Evolutionary conservation across 1,284 basidiomycete species (phyloP).

Genomic region (Wallemia mellicola): DNA sequence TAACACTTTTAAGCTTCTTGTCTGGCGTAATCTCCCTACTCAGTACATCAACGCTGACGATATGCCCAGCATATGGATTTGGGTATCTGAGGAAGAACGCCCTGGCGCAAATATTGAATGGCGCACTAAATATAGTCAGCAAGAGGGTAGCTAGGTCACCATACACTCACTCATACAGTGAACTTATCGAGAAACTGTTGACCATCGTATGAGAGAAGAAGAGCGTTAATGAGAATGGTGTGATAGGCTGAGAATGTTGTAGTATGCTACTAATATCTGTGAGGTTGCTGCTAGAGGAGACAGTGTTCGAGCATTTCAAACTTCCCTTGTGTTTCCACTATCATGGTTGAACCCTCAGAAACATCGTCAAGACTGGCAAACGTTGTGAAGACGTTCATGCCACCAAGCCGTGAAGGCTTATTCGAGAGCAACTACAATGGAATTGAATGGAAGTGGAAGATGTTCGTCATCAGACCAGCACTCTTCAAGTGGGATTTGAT

Average conservation of each 20-base stretch:
- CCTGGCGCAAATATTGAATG: not conserved
- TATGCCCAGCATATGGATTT: constrained; percentile 79
- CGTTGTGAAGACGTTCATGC: not conserved
- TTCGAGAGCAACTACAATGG: constrained; percentile 24
- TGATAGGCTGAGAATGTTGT: not conserved
- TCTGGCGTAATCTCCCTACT: constrained; percentile 32
- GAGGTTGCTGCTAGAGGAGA: no score
- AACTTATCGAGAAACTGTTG: not conserved
- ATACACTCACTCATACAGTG: not conserved
- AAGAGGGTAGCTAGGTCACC: not conserved
- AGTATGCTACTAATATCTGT: no score
- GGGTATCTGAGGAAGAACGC: constrained; percentile 91
- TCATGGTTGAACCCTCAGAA: no score
- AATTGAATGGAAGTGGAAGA: constrained; percentile 35
- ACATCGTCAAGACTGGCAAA: not conserved
- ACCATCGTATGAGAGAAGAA: not conserved
- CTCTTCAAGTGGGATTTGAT: constrained; percentile 35
- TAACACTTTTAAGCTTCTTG: constrained; percentile 54
- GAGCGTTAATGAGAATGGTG: not conserved
- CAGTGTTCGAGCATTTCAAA: no score
- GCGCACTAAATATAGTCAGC: not conserved
- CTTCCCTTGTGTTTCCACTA: no score
- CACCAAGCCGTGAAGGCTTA: not conserved
- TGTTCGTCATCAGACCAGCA: constrained; percentile 50
- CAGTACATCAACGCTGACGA: constrained; percentile 80